phyloP scores from a whole-genome alignment of 2,329 filamentous ascomycete genomes.

The Fusarium setosum region DNA sequence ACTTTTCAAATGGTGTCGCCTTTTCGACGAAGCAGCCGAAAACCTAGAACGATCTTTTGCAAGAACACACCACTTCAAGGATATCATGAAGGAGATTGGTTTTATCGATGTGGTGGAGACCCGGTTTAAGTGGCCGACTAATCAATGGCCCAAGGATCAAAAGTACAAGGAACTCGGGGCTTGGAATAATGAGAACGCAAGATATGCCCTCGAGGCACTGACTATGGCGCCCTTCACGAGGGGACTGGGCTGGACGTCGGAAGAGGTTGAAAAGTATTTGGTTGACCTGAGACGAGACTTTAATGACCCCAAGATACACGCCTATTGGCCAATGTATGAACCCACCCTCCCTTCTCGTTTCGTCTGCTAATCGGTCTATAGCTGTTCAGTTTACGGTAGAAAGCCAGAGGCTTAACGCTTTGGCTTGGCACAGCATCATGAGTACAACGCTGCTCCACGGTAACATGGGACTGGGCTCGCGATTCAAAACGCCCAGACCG shows the following conservation, averaged over 20 bases:
- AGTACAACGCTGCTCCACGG: no score
- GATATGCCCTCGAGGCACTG: conserved; percentile 42
- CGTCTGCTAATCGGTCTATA: conserved; percentile 4
- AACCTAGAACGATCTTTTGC: conserved; percentile 44
- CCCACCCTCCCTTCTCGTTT: fast-evolving
- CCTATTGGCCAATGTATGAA: conserved; percentile 36
- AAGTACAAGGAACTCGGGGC: conserved; percentile 62
- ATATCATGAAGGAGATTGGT: conserved; percentile 58
- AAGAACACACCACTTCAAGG: conserved; percentile 34
- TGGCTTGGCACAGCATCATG: no score
- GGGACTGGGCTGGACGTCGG: conserved; percentile 27
- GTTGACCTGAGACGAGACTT: conserved; percentile 19
- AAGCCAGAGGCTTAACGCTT: conserved; percentile 27
- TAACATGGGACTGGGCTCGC: no score
- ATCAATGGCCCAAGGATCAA: conserved; percentile 61
- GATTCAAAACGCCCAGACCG: no score
- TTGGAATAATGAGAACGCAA: conserved; percentile 40
- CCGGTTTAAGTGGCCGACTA: conserved; percentile 60
- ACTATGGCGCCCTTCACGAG: conserved; percentile 45
- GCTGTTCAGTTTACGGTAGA: conserved; percentile 27
- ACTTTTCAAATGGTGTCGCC: conserved; percentile 38
- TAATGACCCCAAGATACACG: conserved; percentile 29
- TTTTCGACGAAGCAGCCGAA: conserved; percentile 42
- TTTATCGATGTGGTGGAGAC: conserved; percentile 62
- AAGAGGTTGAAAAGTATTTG: conserved; percentile 29